Evolutionary conservation across 768 basidiomycete species (phyloP).

Genomic region (Pisolithus marmoratus): DNA sequence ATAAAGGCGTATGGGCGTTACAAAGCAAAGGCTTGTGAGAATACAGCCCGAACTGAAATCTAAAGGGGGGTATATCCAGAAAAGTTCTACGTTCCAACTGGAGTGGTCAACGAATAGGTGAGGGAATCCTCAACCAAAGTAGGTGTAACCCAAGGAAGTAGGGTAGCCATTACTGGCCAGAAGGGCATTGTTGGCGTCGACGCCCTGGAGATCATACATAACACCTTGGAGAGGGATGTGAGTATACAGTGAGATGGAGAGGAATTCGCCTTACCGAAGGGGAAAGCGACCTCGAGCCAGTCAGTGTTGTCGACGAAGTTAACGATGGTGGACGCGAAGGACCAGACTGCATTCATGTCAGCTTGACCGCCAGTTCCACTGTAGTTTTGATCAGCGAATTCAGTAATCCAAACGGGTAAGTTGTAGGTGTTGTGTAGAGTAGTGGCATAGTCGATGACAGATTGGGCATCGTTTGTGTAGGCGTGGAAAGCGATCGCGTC

Average conservation of each 20-base stretch:
- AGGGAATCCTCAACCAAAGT: conserved; percentile 30
- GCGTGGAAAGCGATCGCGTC: conserved; percentile 58
- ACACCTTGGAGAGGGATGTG: conserved; percentile 35
- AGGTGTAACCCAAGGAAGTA: conserved; percentile 45
- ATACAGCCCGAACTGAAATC: neutral
- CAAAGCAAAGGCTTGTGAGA: neutral
- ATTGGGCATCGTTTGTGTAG: conserved; percentile 49
- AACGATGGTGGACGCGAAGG: conserved; percentile 40
- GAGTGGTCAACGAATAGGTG: neutral
- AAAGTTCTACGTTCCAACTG: neutral
- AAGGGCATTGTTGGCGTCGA: conserved; percentile 49
- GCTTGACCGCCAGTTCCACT: conserved; percentile 34
- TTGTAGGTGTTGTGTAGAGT: conserved; percentile 40
- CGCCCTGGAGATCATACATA: conserved; percentile 46
- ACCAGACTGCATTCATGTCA: conserved; percentile 29
- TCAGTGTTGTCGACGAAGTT: conserved; percentile 38
- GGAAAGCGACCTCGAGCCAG: conserved; percentile 35
- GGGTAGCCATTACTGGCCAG: conserved; percentile 39
- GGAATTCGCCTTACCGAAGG: conserved; percentile 51
- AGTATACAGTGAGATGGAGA: conserved; percentile 1
- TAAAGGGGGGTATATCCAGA: neutral
- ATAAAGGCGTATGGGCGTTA: neutral
- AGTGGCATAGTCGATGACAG: conserved; percentile 48
- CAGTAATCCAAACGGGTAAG: conserved; percentile 50
- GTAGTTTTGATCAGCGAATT: conserved; percentile 71